Conservation (phyloP, 345 rosid species). For the Acer campestre region DNA sequence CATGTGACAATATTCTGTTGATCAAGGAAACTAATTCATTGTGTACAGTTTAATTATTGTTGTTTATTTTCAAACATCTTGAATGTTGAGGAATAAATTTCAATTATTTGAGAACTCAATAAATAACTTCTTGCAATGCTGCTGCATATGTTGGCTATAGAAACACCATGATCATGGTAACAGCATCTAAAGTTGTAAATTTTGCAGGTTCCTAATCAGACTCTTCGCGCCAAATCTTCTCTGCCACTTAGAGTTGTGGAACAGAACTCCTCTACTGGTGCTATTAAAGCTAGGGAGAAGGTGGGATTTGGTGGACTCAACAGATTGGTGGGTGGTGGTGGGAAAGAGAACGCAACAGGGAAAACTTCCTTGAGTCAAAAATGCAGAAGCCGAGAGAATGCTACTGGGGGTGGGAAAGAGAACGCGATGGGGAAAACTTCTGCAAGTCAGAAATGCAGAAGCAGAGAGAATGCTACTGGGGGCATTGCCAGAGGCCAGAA, state of each 20-base stretch:
- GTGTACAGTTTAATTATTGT: background rate
- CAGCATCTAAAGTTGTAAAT: constrained; percentile 1
- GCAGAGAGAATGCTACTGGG: constrained; percentile 26
- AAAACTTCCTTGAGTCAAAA: constrained; percentile 19
- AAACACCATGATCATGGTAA: background rate
- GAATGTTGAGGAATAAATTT: background rate
- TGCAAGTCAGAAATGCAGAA: constrained; percentile 20
- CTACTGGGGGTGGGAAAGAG: constrained; percentile 45
- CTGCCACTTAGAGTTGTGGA: constrained; percentile 29
- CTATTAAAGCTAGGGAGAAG: constrained; percentile 27
- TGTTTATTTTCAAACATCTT: background rate
- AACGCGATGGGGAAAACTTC: constrained; percentile 26
- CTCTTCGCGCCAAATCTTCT: constrained; percentile 26
- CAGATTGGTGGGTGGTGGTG: constrained; percentile 21
- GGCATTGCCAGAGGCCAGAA: constrained; percentile 25
- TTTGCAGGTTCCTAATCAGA: constrained; percentile 39
- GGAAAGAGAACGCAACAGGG: constrained; percentile 44
- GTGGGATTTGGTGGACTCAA: constrained; percentile 14
- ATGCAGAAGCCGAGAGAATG: constrained; percentile 22
- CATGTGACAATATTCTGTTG: background rate
- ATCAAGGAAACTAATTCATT: background rate
- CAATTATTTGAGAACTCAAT: background rate
- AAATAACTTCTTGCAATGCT: background rate
- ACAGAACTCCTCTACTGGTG: constrained; percentile 14
- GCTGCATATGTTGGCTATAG: background rate